A percentile compares a stretch with the other conserved stretches of the same genome.
Evolutionary conservation across 192 early-diverging fungal species (phyloP).

Genomic region (Globomyces pollinis-pini): DNA sequence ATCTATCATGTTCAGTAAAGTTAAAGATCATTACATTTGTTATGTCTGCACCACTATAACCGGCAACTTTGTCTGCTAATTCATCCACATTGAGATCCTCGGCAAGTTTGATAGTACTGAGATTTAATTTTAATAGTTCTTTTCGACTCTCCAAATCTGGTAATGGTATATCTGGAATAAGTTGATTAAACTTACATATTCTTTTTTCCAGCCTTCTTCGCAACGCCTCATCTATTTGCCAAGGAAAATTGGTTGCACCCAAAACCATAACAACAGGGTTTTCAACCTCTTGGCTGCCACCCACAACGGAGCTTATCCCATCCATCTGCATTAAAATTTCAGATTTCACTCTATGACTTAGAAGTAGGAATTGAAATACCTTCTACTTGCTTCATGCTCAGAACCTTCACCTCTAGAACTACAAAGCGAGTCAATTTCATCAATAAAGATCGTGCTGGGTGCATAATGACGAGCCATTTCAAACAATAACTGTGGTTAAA

Average conservation of each 20-base stretch:
- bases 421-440: slow-evolving; percentile 57
- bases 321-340: slow-evolving; percentile 65
- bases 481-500: slow-evolving; percentile 38
- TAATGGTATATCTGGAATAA: slow-evolving; percentile 41
- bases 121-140: slow-evolving; percentile 46
- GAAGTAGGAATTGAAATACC: slow-evolving; percentile 14
- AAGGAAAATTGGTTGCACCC: slow-evolving; percentile 63
- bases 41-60: slow-evolving; percentile 56
- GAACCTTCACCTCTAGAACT: slow-evolving; percentile 38
- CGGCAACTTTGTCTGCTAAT: slow-evolving; percentile 44
- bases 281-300: not conserved
- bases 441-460: slow-evolving; percentile 58
- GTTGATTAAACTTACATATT: slow-evolving; percentile 36
- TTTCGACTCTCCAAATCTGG: slow-evolving; percentile 43
- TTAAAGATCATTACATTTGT: slow-evolving; percentile 38
- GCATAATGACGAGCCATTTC: slow-evolving; percentile 56
- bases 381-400: slow-evolving; percentile 45
- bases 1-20: slow-evolving; percentile 32
- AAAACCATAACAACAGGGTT: slow-evolving; percentile 54
- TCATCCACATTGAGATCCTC: slow-evolving; percentile 40
- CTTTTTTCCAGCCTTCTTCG: slow-evolving; percentile 54
- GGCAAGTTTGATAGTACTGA: slow-evolving; percentile 38
- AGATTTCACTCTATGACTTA: slow-evolving; percentile 48
- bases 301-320: slow-evolving; percentile 36
- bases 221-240: slow-evolving; percentile 61